Evolutionary conservation across 2,329 filamentous ascomycete genomes (phyloP).

Genomic region (Trichoderma pleuroti): DNA sequence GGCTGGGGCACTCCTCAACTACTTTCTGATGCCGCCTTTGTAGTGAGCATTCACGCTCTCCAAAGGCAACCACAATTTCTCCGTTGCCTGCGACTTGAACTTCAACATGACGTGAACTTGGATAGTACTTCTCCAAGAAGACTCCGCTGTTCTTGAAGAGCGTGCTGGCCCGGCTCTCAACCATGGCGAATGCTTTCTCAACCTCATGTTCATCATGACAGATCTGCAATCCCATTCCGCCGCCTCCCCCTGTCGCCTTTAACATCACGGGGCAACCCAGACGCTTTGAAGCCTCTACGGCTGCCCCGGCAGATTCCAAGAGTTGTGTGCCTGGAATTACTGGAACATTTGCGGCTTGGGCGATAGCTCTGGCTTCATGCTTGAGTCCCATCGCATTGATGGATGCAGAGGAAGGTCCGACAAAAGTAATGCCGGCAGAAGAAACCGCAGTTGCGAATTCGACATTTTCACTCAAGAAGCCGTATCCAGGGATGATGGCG

Average conservation of each 20-base stretch:
- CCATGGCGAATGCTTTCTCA: background rate
- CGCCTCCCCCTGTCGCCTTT: background rate
- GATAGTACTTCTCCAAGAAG: constrained; percentile 39
- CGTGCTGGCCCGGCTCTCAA: constrained; percentile 28
- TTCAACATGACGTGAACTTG: background rate
- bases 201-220: background rate
- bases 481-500: background rate
- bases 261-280: background rate
- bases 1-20: background rate
- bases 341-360: background rate
- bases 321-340: background rate
- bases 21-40: background rate
- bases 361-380: background rate
- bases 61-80: background rate
- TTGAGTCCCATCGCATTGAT: background rate
- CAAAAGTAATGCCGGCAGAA: background rate
- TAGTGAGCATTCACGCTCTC: background rate
- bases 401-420: background rate
- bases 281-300: background rate
- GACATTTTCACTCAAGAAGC: background rate
- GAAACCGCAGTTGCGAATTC: background rate
- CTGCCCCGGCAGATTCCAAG: background rate
- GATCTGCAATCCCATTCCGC: background rate
- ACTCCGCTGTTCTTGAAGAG: constrained; percentile 41
- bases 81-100: background rate